Base-by-base conservation (phyloP, 73 alveolate species). In the Paramecium pentaurelia region DNA sequence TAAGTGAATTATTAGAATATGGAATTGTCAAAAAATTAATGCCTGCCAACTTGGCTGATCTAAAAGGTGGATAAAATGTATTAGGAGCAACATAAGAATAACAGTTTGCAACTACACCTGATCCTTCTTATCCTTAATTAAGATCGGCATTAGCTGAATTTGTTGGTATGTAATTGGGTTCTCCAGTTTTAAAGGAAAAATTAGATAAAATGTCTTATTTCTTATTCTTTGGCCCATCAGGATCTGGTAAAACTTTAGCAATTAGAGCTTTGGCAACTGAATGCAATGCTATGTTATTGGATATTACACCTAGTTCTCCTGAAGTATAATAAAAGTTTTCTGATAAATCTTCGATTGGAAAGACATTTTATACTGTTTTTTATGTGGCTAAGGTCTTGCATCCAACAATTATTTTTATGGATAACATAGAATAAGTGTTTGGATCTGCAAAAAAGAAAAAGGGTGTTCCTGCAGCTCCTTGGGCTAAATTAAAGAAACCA, bases 141-240 rank as follows among this genome's bases (percentile, higher is more conserved):
- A 75, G 99, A 71, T 93, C 94, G 38, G 90, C 95, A 42, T 93
- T 96, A 36, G 96, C 98, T 6, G 98, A 96, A 85, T 96, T 88
- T 70, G 86, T 93, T 8, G 95, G 96, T 20, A 88, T 97, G 95
- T 98, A 98, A 4, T 95, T 97, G 16, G 99, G 99, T 9, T 94
- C 98, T 6, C 94, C 95, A 60, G 71, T 90, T 37, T 95, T 96
- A 20, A 90, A 95, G 64, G 94, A 96, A 86, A 93, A 97, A 83
- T 92, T 87, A 86, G 97, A 96, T 86, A 64, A 88, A 93, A 64
- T 45, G 84, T 40, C 71, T 88, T 98, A 25, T 40, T 97, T 93
- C 95, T 98, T 90, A 85, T 97, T 95, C 97, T 96, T 95, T 71
- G 99, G 99, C 12, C 99, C 99, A 4, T 98, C 99, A 32, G 99